These are phyloP conservation scores for Telopea speciosissima DNA, from an alignment of 177 flowering plant species.

Conservation along the genomic window DNA sequence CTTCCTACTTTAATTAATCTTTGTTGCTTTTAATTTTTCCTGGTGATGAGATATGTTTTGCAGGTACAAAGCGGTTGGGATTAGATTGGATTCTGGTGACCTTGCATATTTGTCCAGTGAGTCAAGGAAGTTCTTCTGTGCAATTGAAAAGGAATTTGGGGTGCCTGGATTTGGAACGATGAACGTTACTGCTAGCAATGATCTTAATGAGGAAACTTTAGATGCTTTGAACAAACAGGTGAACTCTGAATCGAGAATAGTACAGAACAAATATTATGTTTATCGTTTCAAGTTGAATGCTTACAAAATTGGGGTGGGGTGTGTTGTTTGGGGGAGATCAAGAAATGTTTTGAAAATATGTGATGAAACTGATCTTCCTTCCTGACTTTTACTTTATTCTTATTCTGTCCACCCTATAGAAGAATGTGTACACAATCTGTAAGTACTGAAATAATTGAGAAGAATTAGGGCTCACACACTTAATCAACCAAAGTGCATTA, in stretches of 20 bases:
- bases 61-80: conserved; percentile 91
- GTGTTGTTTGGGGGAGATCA: too few relatives aligned
- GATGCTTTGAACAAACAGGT: conserved; percentile 99
- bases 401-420: too few relatives aligned
- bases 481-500: too few relatives aligned
- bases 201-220: conserved; percentile 96
- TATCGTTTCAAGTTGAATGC: too few relatives aligned
- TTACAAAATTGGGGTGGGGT: too few relatives aligned
- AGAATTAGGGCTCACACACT: too few relatives aligned
- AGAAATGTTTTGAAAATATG: too few relatives aligned
- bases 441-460: too few relatives aligned
- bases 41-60: conserved; percentile 7
- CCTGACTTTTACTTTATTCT: too few relatives aligned
- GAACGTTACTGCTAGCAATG: conserved; percentile 93
- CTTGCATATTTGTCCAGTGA: conserved; percentile 87
- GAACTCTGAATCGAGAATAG: background rate
- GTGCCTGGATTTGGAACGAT: conserved; percentile 70
- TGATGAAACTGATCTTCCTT: too few relatives aligned
- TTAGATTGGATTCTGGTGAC: conserved; percentile 97
- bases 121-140: conserved; percentile 65
- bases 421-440: too few relatives aligned
- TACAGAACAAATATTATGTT: too few relatives aligned
- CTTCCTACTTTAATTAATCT: background rate
- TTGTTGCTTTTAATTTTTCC: background rate
- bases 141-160: conserved; percentile 76